Base-by-base conservation (phyloP, 495 filamentous ascomycete species). In the Margaritispora aquatica region DNA sequence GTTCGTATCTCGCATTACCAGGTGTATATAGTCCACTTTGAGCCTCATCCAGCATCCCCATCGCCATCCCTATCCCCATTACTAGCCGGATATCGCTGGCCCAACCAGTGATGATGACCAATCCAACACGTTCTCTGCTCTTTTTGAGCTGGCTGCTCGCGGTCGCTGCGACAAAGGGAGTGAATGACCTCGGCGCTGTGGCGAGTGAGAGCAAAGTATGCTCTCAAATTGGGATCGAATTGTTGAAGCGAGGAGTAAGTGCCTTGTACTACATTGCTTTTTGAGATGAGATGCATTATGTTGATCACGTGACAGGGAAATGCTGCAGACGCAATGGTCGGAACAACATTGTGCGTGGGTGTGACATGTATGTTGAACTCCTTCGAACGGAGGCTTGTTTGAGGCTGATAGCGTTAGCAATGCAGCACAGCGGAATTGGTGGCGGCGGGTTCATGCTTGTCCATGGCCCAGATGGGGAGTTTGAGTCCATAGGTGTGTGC, bases 371-470 rank as follows among this genome's bases (percentile, higher is more conserved):
- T 65, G 71, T 64, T 46, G 15, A 19, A 11, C 36, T 29, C n/a
- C 9, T 3, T 13, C 27, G 13, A n/a, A 15, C 26, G 20, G 17
- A 15, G 46, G 26, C 26, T 15, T 48, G n/a, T n/a, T 44, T 44
- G 38, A 38, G 31, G 29, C 3, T 51, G n/a, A 20, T 46, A 51
- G 27, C 65, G 9, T 36, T 68, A 77, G 84, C 77, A 0, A 93
- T 94, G 89, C 90, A 93, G 61, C 90, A 96, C 70, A 89, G 86
- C 26, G 90, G 90, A 4, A 84, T 96, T 34, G 90, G 90, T 2
- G 92, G 92, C 3, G 92, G 92, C n/a, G 91, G 92, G 0, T 96
- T 96, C 71, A 85, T 87, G 78, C 77, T 96, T 1, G 80, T 93
- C 23, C 81, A 86, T 41, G 76, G 81, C 24, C 72, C 77, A 3